Conservation (phyloP, 2,329 filamentous ascomycete species). For the Orbilia oligospora region DNA sequence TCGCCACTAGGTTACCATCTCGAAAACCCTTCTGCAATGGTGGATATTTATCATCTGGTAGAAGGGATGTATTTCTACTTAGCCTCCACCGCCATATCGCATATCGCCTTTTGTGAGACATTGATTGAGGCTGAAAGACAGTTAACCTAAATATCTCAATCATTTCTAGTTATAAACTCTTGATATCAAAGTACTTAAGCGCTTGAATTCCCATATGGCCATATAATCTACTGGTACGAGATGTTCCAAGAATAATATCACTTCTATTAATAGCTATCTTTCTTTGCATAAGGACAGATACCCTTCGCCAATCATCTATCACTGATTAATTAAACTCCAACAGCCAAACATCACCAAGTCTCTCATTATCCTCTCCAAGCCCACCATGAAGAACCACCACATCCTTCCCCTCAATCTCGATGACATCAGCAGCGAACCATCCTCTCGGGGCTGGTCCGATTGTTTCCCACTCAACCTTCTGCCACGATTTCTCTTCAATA, state of each 20-base stretch:
- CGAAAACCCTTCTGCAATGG: no score
- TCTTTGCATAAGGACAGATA: no score
- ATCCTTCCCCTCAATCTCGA: conserved; percentile 69
- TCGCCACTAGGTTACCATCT: no score
- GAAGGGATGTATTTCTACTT: neutral
- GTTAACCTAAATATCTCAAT: neutral
- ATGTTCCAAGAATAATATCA: neutral
- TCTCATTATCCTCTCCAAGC: conserved; percentile 70
- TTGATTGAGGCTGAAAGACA: conserved; percentile 16
- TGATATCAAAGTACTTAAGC: neutral
- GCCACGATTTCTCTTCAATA: conserved; percentile 71
- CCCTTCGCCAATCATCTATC: neutral
- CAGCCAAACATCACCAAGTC: conserved; percentile 76
- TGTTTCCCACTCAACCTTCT: conserved; percentile 69
- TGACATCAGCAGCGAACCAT: conserved; percentile 71
- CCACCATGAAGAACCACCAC: conserved; percentile 76
- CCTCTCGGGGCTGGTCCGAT: conserved; percentile 71
- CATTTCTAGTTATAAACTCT: neutral
- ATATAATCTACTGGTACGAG: neutral
- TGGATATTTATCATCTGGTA: no score
- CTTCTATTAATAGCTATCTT: neutral
- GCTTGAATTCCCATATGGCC: neutral
- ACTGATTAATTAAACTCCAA: conserved; percentile 69
- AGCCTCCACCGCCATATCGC: neutral
- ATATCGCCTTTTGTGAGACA: conserved; percentile 17